Conservation (phyloP, 257 asterid species). For the Solanum bulbocastanum region DNA sequence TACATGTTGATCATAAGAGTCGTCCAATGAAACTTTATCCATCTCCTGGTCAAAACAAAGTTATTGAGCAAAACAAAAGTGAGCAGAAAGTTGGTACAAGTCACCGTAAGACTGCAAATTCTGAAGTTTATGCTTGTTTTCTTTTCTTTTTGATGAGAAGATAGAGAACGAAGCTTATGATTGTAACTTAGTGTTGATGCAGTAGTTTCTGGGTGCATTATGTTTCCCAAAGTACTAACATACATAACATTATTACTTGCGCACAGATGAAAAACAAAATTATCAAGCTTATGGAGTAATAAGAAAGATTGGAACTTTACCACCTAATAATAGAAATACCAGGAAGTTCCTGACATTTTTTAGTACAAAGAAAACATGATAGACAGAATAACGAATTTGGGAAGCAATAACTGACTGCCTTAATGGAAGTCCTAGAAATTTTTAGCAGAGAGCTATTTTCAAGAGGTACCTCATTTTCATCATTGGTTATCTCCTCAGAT, state of each 20-base stretch:
- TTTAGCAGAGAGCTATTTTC: not conserved
- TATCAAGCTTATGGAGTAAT: not conserved
- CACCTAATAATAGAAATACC: not conserved
- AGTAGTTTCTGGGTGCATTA: not conserved
- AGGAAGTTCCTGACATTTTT: not conserved
- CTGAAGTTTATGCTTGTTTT: not conserved
- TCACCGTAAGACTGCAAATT: not conserved
- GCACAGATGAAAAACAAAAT: not conserved
- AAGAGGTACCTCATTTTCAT: slow-evolving; percentile 57
- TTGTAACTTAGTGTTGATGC: not conserved
- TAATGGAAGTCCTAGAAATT: not conserved
- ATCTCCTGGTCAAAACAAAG: slow-evolving; percentile 27
- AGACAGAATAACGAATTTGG: not conserved
- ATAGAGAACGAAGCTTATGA: not conserved
- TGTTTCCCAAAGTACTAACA: not conserved
- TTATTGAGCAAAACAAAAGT: slow-evolving; percentile 3
- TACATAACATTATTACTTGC: not conserved
- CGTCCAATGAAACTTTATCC: slow-evolving; percentile 23
- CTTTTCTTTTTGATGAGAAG: not conserved
- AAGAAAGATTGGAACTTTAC: not conserved
- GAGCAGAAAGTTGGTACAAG: not conserved
- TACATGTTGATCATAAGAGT: slow-evolving; percentile 17
- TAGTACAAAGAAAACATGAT: not conserved
- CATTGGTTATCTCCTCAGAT: slow-evolving; percentile 35
- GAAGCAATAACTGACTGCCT: not conserved